Base-by-base conservation (phyloP, 2,329 filamentous ascomycete species). In the Hortaea werneckii region DNA sequence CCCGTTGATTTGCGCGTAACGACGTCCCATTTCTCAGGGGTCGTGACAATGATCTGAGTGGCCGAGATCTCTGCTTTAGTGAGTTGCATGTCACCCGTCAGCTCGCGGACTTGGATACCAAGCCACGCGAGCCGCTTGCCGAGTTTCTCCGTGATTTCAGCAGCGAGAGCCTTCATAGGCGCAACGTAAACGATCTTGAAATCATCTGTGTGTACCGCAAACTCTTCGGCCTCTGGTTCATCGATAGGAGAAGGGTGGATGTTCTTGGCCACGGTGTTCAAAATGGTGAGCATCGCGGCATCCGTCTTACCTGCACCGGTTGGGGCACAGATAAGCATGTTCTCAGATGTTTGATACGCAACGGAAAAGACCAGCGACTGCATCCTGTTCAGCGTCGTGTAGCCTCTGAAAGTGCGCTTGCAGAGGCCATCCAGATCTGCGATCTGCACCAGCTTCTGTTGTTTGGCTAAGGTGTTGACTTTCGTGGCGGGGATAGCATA, bases 161-260 rank as follows among this genome's bases (percentile, higher is more conserved):
- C 92, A 4, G 94, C 94, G 12, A 98, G 73, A 0, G 92, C 94
- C 66, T 98, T 98, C 94, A 98, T 98, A 0, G 92, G 94, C 1
- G 94, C 92, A 37, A 98, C 92, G 57, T 98, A 98, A 46, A 98
- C 88, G 57, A 98, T 90, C 67, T 98, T 96, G 76, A 96, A 95
- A 57, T 94, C 87, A 43, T 94, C 85, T 0, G 80, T 70, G 47
- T 84, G 76, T n/a, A 95, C 85, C 1, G 77, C 78, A 60, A 95
- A 95, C 35, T 95, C 85, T 0, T 76, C 81, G 0, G 84, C 80
- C 44, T 80, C 71, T 0, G 79, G 79, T 37, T 87, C 73, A 47
- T 94, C 86, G 7, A 83, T 74, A 0, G 89, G 90, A 54, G 80
- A 88, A 0, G 92, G 90, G 0, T 76, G 73, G 26, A 86, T 78